phyloP scores from a whole-genome alignment of 352 stramenopile species.

The Globisporangium abappressorium region DNA sequence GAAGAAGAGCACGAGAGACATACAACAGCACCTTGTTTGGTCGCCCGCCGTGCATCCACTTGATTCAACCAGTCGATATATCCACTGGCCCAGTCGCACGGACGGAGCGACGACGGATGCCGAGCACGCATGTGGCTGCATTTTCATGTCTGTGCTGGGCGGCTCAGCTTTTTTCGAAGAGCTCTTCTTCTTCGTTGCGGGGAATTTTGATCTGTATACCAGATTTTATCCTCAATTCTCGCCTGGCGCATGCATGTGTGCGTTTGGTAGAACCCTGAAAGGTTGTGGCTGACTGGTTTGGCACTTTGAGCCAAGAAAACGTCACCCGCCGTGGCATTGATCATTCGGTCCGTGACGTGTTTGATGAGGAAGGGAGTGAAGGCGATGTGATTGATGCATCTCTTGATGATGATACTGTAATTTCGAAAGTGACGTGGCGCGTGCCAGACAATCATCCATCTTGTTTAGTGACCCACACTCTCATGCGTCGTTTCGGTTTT shows the following conservation, averaged over 20 bases:
- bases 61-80: neutral
- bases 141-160: neutral
- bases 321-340: neutral
- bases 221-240: neutral
- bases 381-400: neutral
- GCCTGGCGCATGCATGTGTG: neutral
- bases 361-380: neutral
- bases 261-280: no score
- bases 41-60: neutral
- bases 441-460: neutral
- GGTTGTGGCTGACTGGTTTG: no score
- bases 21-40: no score
- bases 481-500: neutral
- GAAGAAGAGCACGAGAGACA: neutral
- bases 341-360: neutral
- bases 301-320: neutral
- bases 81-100: no score
- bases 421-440: neutral
- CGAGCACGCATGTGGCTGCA: neutral
- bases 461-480: neutral
- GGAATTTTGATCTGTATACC: neutral
- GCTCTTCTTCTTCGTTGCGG: neutral
- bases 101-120: neutral
- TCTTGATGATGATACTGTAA: neutral
- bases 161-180: constrained; percentile 6